These are phyloP conservation scores for Trichoderma endophyticum DNA, from an alignment of 2,329 filamentous ascomycete genomes.

Conservation along the genomic window DNA sequence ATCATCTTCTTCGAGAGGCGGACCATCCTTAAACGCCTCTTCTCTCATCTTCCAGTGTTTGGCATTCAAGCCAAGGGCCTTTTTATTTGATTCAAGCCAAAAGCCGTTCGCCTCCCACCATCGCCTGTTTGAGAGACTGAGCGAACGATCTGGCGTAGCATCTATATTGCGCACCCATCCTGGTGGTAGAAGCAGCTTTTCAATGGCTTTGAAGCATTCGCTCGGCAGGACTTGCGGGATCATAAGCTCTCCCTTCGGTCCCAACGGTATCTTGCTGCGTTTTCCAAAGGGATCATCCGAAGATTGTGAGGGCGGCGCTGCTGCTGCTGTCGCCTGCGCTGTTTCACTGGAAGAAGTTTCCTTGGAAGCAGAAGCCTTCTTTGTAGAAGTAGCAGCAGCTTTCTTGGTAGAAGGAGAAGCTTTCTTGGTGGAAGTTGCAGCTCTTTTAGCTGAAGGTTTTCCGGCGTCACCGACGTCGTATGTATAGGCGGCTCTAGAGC, in stretches of 20 bases:
- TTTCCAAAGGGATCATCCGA: background rate
- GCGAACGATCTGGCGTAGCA: constrained; percentile 19
- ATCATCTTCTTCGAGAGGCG: constrained; percentile 18
- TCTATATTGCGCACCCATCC: constrained; percentile 22
- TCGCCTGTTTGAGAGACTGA: constrained; percentile 20
- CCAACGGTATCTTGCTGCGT: constrained; percentile 1
- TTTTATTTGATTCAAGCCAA: constrained; percentile 25
- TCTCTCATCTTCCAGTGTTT: constrained; percentile 25
- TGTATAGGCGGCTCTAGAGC: background rate
- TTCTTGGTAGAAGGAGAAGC: background rate
- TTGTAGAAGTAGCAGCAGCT: background rate
- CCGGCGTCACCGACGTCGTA: background rate
- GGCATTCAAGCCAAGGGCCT: constrained; percentile 19
- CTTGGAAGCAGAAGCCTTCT: background rate
- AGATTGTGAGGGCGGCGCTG: background rate
- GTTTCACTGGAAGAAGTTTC: background rate
- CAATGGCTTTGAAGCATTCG: constrained; percentile 19
- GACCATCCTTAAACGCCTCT: constrained; percentile 20
- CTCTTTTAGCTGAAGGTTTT: background rate
- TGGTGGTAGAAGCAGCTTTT: constrained; percentile 19
- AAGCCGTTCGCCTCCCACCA: constrained; percentile 25
- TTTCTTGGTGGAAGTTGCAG: background rate
- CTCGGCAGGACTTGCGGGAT: constrained; percentile 21
- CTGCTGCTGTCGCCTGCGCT: background rate
- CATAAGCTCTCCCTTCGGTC: constrained; percentile 22